These are phyloP conservation scores for Sclerotinia nivalis DNA, from an alignment of 2,329 filamentous ascomycete genomes.

Conservation along the genomic window DNA sequence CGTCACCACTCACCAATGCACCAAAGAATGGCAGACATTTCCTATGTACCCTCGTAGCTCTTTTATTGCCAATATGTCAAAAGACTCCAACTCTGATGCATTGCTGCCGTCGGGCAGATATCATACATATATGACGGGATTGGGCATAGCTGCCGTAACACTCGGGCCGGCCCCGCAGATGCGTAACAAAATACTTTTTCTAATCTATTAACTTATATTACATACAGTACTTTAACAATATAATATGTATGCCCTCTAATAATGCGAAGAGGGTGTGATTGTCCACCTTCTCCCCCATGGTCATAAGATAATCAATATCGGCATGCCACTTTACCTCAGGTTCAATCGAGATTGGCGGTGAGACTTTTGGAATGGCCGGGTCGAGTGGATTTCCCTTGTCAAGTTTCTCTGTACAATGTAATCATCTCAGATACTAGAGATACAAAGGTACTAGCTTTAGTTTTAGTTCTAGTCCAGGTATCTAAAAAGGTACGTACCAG, in stretches of 20 bases:
- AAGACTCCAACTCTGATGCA: not conserved
- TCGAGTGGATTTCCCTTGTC: not conserved
- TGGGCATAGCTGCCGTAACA: constrained; percentile 19
- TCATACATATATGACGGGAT: constrained; percentile 10
- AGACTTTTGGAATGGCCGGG: constrained; percentile 18
- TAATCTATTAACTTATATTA: constrained; percentile 6
- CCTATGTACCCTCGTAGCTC: not conserved
- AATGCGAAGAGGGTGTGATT: constrained; percentile 5
- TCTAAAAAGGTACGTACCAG: not conserved
- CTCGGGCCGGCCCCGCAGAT: constrained; percentile 21
- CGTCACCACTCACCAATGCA: constrained; percentile 10
- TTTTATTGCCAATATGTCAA: constrained; percentile 10
- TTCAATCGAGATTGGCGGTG: constrained; percentile 23
- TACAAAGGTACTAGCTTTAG: not conserved
- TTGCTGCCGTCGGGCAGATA: constrained; percentile 12
- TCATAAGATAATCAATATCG: constrained; percentile 4
- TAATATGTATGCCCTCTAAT: constrained; percentile 10
- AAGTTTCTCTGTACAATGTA: not conserved
- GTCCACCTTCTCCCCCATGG: not conserved
- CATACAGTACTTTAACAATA: constrained; percentile 3
- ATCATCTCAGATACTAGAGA: constrained; percentile 1
- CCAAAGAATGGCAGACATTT: not conserved
- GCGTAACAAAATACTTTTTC: constrained; percentile 8
- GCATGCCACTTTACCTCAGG: constrained; percentile 17
- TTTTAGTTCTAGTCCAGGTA: not conserved